Percentiles rank a stretch among this genome's conserved stretches.
Conservation (phyloP, 768 basidiomycete species). For the Austroboletus eburneus region DNA sequence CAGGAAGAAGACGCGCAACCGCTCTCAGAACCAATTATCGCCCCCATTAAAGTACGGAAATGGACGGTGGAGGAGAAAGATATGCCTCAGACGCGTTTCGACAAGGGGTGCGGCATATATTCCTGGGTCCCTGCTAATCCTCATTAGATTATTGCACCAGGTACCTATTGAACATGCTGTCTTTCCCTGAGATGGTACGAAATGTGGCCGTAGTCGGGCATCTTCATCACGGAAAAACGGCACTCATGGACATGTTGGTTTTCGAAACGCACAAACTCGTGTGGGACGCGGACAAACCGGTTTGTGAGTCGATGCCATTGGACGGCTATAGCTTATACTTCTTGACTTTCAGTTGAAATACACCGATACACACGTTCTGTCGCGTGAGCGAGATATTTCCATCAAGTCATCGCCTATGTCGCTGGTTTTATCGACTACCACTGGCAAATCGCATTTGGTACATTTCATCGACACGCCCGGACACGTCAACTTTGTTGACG, state of each 20-base stretch:
- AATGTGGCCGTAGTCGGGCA: conserved; percentile 97
- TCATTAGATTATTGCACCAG: conserved; percentile 39
- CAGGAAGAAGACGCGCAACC: conserved; percentile 99
- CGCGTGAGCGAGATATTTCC: conserved; percentile 86
- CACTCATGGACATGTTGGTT: conserved; percentile 94
- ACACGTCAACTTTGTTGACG: conserved; percentile 98
- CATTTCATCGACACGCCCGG: conserved; percentile 97
- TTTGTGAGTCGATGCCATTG: conserved; percentile 37
- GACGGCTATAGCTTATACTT: conserved; percentile 20
- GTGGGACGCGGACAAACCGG: conserved; percentile 90
- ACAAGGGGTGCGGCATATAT: conserved; percentile 71
- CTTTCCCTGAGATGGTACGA: conserved; percentile 90
- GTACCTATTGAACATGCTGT: conserved; percentile 87
- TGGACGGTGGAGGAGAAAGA: conserved; percentile 95
- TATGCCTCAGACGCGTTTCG: conserved; percentile 95
- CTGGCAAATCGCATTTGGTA: conserved; percentile 89
- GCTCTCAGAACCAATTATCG: conserved; percentile 90
- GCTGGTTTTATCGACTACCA: conserved; percentile 75
- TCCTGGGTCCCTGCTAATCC: background rate
- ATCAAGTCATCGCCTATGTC: conserved; percentile 98
- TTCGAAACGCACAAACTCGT: conserved; percentile 94
- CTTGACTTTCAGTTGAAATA: conserved; percentile 67
- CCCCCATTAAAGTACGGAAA: conserved; percentile 90
- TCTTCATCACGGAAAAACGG: conserved; percentile 96
- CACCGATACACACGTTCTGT: conserved; percentile 91